Conservation (phyloP, 768 basidiomycete genomes). For the Tephrocybe rancida region DNA sequence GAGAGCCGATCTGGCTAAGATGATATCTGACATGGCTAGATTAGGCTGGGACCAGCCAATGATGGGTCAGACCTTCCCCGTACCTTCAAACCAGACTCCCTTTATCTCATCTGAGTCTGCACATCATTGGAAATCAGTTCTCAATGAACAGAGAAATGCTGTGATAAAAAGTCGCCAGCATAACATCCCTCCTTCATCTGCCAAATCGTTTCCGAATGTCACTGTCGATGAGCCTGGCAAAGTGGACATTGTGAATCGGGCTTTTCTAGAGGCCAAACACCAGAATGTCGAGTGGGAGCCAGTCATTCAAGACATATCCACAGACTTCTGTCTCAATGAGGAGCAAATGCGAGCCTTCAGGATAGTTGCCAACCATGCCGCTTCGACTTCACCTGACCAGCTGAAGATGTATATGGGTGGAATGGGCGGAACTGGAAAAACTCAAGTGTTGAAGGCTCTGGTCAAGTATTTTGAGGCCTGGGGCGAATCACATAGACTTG, state of each 20-base stretch:
- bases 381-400: not conserved
- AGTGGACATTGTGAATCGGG: not conserved
- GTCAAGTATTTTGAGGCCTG: constrained; percentile 7
- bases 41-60: not conserved
- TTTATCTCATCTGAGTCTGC: not conserved
- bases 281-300: not conserved
- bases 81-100: not conserved
- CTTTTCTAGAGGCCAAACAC: not conserved
- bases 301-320: not conserved
- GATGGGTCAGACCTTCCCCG: not conserved
- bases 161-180: not conserved
- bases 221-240: not conserved
- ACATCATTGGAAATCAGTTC: not conserved
- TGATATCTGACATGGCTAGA: constrained; percentile 27
- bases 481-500: constrained; percentile 5
- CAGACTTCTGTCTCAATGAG: not conserved
- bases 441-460: constrained; percentile 16
- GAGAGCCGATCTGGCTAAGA: constrained; percentile 22
- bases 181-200: too few relatives aligned
- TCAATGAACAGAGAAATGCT: not conserved
- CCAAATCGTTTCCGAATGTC: too few relatives aligned
- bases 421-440: constrained; percentile 22
- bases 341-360: constrained; percentile 13
- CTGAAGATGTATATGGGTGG: constrained; percentile 19
- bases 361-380: constrained; percentile 22